These are phyloP conservation scores for Fagopyrum tataricum DNA, from an alignment of 148 eudicot genomes.

Conservation along the genomic window DNA sequence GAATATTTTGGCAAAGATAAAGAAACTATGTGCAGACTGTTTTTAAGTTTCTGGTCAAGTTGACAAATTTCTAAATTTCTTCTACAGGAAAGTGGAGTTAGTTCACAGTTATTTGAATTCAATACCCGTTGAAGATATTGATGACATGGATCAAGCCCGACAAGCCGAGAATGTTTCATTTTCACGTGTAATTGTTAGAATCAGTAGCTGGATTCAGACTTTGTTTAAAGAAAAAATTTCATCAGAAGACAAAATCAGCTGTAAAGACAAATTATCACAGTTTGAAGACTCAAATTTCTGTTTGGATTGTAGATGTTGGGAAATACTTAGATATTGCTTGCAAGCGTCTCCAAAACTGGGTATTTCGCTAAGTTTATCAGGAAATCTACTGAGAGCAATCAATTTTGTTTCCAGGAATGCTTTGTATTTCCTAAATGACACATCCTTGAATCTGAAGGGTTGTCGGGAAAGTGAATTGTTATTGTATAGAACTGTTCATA, in stretches of 20 bases:
- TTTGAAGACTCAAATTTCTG: slow-evolving; percentile 34
- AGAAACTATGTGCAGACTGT: neutral
- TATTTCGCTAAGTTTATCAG: slow-evolving; percentile 42
- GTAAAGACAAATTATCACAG: slow-evolving; percentile 27
- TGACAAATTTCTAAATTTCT: neutral
- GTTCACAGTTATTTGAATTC: slow-evolving; percentile 51
- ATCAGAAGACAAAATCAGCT: slow-evolving; percentile 55
- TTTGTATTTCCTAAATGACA: slow-evolving; percentile 21
- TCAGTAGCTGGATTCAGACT: slow-evolving; percentile 70
- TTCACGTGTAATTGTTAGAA: slow-evolving; percentile 36
- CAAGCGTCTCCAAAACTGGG: slow-evolving; percentile 45
- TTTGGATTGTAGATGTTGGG: slow-evolving; percentile 81
- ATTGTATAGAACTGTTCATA: slow-evolving; percentile 35
- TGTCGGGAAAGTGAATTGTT: slow-evolving; percentile 21
- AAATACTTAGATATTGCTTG: slow-evolving; percentile 68
- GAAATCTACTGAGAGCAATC: slow-evolving; percentile 65
- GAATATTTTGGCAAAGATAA: neutral
- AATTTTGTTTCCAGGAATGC: slow-evolving; percentile 41
- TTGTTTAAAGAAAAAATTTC: slow-evolving; percentile 33
- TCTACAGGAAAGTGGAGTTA: slow-evolving; percentile 72
- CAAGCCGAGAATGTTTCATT: slow-evolving; percentile 46
- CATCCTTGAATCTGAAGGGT: slow-evolving; percentile 15
- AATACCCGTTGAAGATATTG: slow-evolving; percentile 23
- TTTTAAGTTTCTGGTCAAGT: neutral
- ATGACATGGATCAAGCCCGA: slow-evolving; percentile 20